A percentile compares a stretch with the other conserved stretches of the same genome.
These are phyloP conservation scores for Hibiscus syriacus DNA, from an alignment of 345 rosid genomes.

Conservation along the genomic window DNA sequence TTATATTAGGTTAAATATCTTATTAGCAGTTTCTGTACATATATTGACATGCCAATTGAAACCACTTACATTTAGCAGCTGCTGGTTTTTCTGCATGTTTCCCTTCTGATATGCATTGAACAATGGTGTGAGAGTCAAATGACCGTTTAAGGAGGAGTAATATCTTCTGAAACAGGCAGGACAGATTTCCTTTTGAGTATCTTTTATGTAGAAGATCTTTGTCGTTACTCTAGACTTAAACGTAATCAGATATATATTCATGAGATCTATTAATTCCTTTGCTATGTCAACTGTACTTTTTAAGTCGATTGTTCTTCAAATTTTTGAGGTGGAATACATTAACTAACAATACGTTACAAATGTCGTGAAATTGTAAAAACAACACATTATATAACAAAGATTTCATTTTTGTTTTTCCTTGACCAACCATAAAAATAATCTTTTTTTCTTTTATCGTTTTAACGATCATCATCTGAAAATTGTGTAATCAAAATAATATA, in stretches of 20 bases:
- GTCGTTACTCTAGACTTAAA: background rate
- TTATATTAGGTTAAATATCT: background rate
- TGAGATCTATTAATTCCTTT: background rate
- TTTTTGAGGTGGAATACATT: background rate
- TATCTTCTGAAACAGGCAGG: background rate
- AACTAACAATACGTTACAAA: background rate
- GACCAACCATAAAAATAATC: background rate
- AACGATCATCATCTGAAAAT: background rate
- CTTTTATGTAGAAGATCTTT: background rate
- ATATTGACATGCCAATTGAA: background rate
- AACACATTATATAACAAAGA: background rate
- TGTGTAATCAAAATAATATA: background rate
- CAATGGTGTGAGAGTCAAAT: background rate
- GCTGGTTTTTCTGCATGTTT: conserved; percentile 1
- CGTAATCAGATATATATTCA: background rate
- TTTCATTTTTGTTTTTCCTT: background rate
- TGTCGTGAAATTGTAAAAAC: background rate
- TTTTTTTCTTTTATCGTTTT: background rate
- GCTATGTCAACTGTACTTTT: background rate
- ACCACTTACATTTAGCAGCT: background rate
- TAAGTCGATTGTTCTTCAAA: background rate
- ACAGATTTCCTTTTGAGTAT: background rate
- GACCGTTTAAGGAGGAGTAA: background rate
- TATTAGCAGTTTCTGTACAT: background rate
- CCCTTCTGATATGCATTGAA: background rate